Evolutionary conservation across 148 eudicot species (phyloP), one percentile per base, ranked within the genome.

Genomic region (Beta vulgaris): DNA sequence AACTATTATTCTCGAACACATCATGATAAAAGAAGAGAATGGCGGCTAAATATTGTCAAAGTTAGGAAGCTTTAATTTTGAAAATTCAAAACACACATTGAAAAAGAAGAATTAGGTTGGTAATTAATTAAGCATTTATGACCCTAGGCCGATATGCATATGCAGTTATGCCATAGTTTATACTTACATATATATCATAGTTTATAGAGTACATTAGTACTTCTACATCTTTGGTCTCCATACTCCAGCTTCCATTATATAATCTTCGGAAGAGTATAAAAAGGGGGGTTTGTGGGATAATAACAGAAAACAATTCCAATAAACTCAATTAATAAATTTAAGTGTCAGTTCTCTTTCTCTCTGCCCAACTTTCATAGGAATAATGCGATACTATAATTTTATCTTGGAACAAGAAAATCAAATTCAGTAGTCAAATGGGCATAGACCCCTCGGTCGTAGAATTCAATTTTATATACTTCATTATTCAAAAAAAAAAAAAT

Each of bases 321-420:
- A 48, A 48, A 55, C 60, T 55, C 60, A 55, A 25, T 55, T 55
- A n/a, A n/a, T 55, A n/a, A 48, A 6, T 55, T n/a, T 2, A 31
- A 37, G 68, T 64, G 68, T 64, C 68, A 35, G 42, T 37, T 10
- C 21, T 64, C 44, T 64, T 64, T 64, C 25, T 36, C 68, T 64
- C 46, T 64, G 68, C 44, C 68, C 68, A 37, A 64, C 29, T 44
- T 21, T 15, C 65, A 61, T 34, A 61, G 65, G 21, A 31, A 14
- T 29, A 32, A 31, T 0, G 16, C 65, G 7, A 31, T 32, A 15
- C 32, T 1, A 32, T 32, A 1, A 0, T 31, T 3, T 32, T 14
- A 31, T 61, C 37, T 61, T 34, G 65, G 21, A 13, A 31, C 14
- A 31, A n/a, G n/a, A n/a, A n/a, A n/a, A n/a, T n/a, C n/a, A n/a